These are phyloP conservation scores for Ambrosia trifida DNA, from an alignment of 129 eudicot genomes.

Conservation along the genomic window DNA sequence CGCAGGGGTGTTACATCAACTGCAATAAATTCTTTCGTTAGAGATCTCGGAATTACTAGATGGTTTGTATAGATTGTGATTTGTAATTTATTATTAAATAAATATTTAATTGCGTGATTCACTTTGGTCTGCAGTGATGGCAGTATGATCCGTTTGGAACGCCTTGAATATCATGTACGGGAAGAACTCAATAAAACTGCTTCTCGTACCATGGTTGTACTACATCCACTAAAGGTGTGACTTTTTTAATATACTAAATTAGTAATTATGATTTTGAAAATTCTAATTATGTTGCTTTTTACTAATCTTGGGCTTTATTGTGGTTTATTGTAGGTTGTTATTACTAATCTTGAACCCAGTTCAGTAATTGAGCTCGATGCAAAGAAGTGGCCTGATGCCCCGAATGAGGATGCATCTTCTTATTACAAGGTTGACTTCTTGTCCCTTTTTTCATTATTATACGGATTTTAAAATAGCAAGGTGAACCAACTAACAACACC, in stretches of 20 bases:
- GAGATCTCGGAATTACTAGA: conserved; percentile 94
- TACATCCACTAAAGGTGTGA: conserved; percentile 85
- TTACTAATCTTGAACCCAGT: conserved; percentile 78
- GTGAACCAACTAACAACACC: neutral
- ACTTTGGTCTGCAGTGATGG: conserved; percentile 65
- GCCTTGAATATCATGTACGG: conserved; percentile 81
- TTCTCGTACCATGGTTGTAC: conserved; percentile 86
- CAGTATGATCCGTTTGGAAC: conserved; percentile 75
- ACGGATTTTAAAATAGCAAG: neutral
- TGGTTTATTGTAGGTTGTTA: conserved; percentile 63
- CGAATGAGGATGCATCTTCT: conserved; percentile 69
- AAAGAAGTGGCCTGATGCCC: conserved; percentile 99
- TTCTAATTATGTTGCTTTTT: conserved; percentile 2
- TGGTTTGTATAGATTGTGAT: conserved; percentile 44
- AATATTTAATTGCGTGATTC: neutral
- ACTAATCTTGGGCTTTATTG: neutral
- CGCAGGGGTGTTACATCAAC: conserved; percentile 93
- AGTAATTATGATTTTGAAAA: neutral
- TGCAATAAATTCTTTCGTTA: conserved; percentile 84
- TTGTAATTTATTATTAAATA: neutral
- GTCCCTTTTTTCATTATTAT: neutral
- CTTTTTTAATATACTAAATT: conserved; percentile 5
- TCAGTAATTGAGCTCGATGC: conserved; percentile 81
- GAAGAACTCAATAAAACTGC: conserved; percentile 94
- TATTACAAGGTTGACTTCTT: conserved; percentile 65